phyloP scores from a whole-genome alignment of 306 rosid species.

The Sindora glabra region DNA sequence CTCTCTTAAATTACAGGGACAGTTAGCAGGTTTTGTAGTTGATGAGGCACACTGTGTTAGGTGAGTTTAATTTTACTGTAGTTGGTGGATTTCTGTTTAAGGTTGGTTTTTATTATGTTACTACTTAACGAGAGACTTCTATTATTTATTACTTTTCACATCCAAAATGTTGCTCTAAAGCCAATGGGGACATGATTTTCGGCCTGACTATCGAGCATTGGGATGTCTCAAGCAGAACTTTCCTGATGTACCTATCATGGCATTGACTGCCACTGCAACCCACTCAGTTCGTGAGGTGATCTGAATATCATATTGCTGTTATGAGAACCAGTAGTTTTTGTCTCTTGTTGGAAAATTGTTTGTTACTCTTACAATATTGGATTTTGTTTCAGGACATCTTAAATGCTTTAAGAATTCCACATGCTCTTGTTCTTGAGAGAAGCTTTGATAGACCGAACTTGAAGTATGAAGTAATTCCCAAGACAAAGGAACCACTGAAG shows the following conservation, averaged over 20 bases:
- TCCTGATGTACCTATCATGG: constrained; percentile 83
- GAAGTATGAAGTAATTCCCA: constrained; percentile 76
- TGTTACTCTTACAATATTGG: not conserved
- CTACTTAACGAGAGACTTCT: constrained; percentile 7
- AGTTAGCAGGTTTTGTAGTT: constrained; percentile 77
- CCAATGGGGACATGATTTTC: constrained; percentile 99
- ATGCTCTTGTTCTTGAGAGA: constrained; percentile 81
- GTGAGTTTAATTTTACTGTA: no score
- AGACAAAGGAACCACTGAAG: constrained; percentile 73
- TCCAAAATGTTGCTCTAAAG: constrained; percentile 34
- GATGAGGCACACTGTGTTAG: constrained; percentile 99
- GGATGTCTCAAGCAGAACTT: constrained; percentile 83
- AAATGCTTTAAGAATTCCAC: constrained; percentile 74
- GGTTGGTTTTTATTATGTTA: constrained; percentile 6
- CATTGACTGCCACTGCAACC: constrained; percentile 97
- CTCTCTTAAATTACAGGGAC: constrained; percentile 60
- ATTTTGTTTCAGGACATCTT: constrained; percentile 66
- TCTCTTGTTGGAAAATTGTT: not conserved
- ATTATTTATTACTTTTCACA: not conserved
- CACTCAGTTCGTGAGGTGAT: constrained; percentile 74
- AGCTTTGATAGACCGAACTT: constrained; percentile 96
- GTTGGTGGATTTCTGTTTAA: no score
- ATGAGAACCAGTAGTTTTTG: not conserved
- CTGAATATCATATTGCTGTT: not conserved
- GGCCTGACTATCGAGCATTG: constrained; percentile 85